Base-by-base conservation (phyloP, 2,329 filamentous ascomycete genomes). In the Fusarium mexicanum region DNA sequence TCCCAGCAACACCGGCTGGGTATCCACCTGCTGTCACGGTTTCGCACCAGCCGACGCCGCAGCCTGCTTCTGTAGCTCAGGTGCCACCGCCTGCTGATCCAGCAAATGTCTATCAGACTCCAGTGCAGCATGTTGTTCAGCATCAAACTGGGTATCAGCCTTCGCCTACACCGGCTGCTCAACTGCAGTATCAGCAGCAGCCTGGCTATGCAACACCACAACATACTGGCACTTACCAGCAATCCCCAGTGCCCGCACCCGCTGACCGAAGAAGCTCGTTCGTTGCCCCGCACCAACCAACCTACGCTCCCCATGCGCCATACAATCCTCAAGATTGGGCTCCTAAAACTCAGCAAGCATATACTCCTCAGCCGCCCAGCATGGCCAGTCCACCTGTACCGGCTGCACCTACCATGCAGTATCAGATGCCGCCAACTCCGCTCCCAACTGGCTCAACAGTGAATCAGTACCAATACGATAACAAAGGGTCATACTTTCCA, bases 291-390 rank as follows among this genome's bases (percentile, higher is more conserved):
- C 24, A 54, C 1, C 73, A 73, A 10, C 46, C 62, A 13, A 1
- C 58, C 5, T 60, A 26, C 5, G 26, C 48, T 7, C 51, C 63
- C 7, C 73, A 73, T 8, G 58, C 51, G 2, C 35, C 61, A 1
- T 69, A 73, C 16, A 63, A 75, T 6, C 67, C 75, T 16, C 75
- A 76, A n/a, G 47, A 75, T 13, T 74, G 64, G 8, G 48, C 54
- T 2, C 48, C 69, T 3, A 38, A 72, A 6, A 33, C 41, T 16
- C 59, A 61, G 3, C 58, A 61, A 16, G 10, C 24, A 3, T 41
- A 74, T 17, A 18, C 35, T 1, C 29, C 51, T 2, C 18, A 58
- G 2, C 4, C 11, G 6, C 26, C 43, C 2, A 1, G 14, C 5
- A 17, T 37, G 2, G 1, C 8, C 1, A 26, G 9, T 9, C 50